Conservation (phyloP, 768 basidiomycete genomes). For the Amanita subjunquillea region DNA sequence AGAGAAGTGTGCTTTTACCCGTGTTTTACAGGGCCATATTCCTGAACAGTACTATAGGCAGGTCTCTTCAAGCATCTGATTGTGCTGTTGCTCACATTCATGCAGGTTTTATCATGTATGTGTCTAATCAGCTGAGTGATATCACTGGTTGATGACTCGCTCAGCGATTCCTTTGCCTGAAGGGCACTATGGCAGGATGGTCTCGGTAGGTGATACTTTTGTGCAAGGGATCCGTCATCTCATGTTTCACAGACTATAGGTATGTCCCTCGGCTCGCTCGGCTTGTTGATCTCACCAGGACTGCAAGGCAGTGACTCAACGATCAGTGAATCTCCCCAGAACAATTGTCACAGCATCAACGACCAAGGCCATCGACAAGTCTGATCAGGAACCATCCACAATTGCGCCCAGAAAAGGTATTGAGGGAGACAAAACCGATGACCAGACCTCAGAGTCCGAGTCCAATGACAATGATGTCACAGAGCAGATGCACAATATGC, state of each 20-base stretch:
- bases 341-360: neutral
- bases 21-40: slow-evolving; percentile 81
- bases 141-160: slow-evolving; percentile 29
- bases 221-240: slow-evolving; percentile 3
- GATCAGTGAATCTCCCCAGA: neutral
- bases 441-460: neutral
- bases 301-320: slow-evolving; percentile 50
- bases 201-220: slow-evolving; percentile 41
- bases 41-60: slow-evolving; percentile 71
- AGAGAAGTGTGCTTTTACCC: slow-evolving; percentile 82
- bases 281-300: slow-evolving; percentile 4
- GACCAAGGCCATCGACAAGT: neutral
- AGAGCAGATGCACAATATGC: neutral
- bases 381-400: neutral
- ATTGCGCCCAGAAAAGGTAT: neutral
- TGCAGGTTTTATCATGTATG: slow-evolving; percentile 48
- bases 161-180: slow-evolving; percentile 70
- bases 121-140: neutral
- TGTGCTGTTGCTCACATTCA: neutral
- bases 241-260: slow-evolving; percentile 45
- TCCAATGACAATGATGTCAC: slow-evolving; percentile 6
- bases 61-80: slow-evolving; percentile 16
- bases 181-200: slow-evolving; percentile 83
- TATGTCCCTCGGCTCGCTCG: slow-evolving; percentile 12
- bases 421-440: neutral